A percentile compares a stretch with the other conserved stretches of the same genome.
Conservation (phyloP, 1,284 basidiomycete species). For the Cystobasidium sp. region DNA sequence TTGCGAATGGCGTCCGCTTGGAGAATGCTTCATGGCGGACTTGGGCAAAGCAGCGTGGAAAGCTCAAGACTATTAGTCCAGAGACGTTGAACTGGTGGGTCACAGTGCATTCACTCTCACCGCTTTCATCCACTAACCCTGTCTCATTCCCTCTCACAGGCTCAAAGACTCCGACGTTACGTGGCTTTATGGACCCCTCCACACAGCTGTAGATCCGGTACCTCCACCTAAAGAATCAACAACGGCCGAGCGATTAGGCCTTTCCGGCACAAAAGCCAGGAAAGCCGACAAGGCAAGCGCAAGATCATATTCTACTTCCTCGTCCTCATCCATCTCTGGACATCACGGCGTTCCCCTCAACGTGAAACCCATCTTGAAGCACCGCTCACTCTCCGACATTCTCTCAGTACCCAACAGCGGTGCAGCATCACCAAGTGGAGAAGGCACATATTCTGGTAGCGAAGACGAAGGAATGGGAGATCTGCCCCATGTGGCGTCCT, state of each 20-base stretch:
- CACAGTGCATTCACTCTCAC: not conserved
- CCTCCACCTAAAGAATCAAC: slow-evolving; percentile 62
- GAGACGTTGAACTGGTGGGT: slow-evolving; percentile 97
- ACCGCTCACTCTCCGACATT: slow-evolving; percentile 88
- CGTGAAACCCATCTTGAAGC: slow-evolving; percentile 90
- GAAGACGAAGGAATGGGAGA: slow-evolving; percentile 29
- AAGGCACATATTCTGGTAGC: slow-evolving; percentile 54
- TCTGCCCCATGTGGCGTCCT: not conserved
- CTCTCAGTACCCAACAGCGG: slow-evolving; percentile 62
- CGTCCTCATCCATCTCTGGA: slow-evolving; percentile 22
- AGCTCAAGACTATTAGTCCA: slow-evolving; percentile 90
- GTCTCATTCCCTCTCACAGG: slow-evolving; percentile 63
- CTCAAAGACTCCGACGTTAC: slow-evolving; percentile 99
- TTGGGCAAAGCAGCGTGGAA: slow-evolving; percentile 99
- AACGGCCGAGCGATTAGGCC: slow-evolving; percentile 62
- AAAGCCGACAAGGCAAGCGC: slow-evolving; percentile 47
- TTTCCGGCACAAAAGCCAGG: slow-evolving; percentile 56
- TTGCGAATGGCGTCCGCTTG: slow-evolving; percentile 89
- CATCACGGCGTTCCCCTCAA: slow-evolving; percentile 57
- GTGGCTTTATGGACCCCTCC: slow-evolving; percentile 96
- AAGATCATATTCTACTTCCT: slow-evolving; percentile 32
- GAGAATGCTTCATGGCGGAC: slow-evolving; percentile 99
- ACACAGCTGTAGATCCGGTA: slow-evolving; percentile 78
- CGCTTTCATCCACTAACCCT: not conserved
- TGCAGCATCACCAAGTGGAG: slow-evolving; percentile 10